Evolutionary conservation across 495 filamentous ascomycete genomes (phyloP), one percentile per base, ranked within the genome.

Genomic region (Thermothielavioides terrestris): DNA sequence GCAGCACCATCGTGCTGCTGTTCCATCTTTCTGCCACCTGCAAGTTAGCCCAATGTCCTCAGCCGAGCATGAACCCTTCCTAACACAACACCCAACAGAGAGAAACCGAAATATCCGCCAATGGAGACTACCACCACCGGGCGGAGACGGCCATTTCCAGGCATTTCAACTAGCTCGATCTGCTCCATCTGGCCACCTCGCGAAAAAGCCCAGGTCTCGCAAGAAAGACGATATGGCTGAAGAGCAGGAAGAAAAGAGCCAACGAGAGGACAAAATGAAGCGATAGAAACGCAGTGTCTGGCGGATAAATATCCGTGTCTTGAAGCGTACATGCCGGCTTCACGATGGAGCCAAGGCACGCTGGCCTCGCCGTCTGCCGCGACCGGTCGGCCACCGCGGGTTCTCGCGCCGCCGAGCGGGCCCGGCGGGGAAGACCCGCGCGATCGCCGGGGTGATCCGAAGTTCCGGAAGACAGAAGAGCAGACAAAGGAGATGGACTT

Each of bases 31-130:
- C 15, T 34, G 10, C 2, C 1, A 14, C 11, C n/a, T 4, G 28
- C 34, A 5, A 22, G 42, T 53, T 53, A 53, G 42, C 8, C 3
- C 15, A 27, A 7, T 36, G 41, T n/a, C n/a, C n/a, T n/a, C n/a
- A n/a, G n/a, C n/a, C n/a, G n/a, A n/a, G n/a, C n/a, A n/a, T n/a
- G n/a, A n/a, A n/a, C n/a, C n/a, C n/a, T n/a, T n/a, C n/a, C n/a
- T n/a, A n/a, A n/a, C n/a, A n/a, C n/a, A n/a, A n/a, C n/a, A n/a
- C 14, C 18, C 22, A 34, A 34, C 22, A 5, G 12, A 31, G 14
- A 17, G 27, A 17, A 47, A 38, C 3, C 15, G 8, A 6, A n/a
- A n/a, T n/a, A n/a, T n/a, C n/a, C n/a, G n/a, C n/a, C n/a, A n/a
- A n/a, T n/a, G n/a, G n/a, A n/a, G n/a, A n/a, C n/a, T n/a, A n/a